Percentiles rank a stretch among this genome's conserved stretches.
These are phyloP conservation scores for Verticillium zaregamsianum DNA, from an alignment of 2,329 filamentous ascomycete species.

Conservation along the genomic window DNA sequence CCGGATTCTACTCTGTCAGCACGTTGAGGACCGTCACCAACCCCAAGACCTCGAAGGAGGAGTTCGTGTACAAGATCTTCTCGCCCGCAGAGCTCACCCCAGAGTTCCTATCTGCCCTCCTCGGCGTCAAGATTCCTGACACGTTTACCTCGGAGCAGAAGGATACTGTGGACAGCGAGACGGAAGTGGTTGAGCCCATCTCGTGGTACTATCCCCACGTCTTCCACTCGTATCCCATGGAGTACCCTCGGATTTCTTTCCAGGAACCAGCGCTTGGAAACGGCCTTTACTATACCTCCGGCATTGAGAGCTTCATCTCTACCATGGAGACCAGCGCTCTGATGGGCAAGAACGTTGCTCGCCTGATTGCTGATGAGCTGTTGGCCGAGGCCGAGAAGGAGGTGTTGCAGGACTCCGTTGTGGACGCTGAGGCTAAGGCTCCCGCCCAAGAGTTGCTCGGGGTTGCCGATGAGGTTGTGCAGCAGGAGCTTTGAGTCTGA, in stretches of 20 bases:
- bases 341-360: slow-evolving; percentile 83
- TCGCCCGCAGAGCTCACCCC: slow-evolving; percentile 50
- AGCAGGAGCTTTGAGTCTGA: slow-evolving; percentile 12
- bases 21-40: slow-evolving; percentile 63
- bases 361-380: slow-evolving; percentile 61
- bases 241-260: slow-evolving; percentile 81
- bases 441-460: slow-evolving; percentile 10
- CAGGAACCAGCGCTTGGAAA: slow-evolving; percentile 69
- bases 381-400: slow-evolving; percentile 11
- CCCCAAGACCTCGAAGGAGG: slow-evolving; percentile 46
- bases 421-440: slow-evolving; percentile 1
- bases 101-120: slow-evolving; percentile 47
- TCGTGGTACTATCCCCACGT: slow-evolving; percentile 74
- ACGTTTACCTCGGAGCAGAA: slow-evolving; percentile 24
- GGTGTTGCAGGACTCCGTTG: background rate
- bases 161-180: slow-evolving; percentile 24
- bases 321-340: slow-evolving; percentile 96
- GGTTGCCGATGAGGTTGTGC: slow-evolving; percentile 5
- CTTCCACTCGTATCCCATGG: slow-evolving; percentile 83
- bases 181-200: slow-evolving; percentile 43
- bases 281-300: slow-evolving; percentile 66
- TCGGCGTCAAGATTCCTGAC: slow-evolving; percentile 44
- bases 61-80: slow-evolving; percentile 64
- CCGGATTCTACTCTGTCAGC: slow-evolving; percentile 83
- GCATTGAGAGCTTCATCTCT: slow-evolving; percentile 90